phyloP scores from a whole-genome alignment of 192 early-diverging fungal species.

The Ambispora gerdemannii region DNA sequence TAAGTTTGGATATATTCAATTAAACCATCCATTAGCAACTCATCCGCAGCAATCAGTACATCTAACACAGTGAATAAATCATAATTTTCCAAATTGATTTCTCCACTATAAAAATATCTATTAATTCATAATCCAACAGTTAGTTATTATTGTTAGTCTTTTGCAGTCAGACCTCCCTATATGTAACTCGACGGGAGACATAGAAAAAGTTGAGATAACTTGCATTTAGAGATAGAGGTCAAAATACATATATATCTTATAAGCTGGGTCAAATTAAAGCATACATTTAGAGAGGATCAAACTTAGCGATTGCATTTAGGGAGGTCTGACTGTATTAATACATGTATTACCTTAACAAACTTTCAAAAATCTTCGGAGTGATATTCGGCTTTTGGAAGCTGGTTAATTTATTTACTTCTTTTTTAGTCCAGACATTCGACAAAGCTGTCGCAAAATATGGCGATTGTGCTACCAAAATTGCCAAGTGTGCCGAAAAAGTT shows the following conservation, averaged over 20 bases:
- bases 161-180: too few species aligned
- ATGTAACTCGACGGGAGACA: too few species aligned
- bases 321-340: too few species aligned
- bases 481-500: too few species aligned
- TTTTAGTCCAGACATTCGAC: constrained; percentile 20
- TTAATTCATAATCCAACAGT: background rate
- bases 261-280: too few species aligned
- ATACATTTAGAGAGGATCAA: too few species aligned
- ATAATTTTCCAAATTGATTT: background rate
- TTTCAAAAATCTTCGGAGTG: constrained; percentile 11
- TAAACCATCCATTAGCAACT: background rate
- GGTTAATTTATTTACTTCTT: background rate
- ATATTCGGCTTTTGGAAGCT: constrained; percentile 18
- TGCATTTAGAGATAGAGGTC: too few species aligned
- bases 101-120: constrained; percentile 8
- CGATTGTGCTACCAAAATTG: constrained; percentile 16
- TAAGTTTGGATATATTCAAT: constrained; percentile 10
- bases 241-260: too few species aligned
- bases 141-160: background rate
- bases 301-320: background rate
- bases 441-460: constrained; percentile 20
- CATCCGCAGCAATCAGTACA: background rate
- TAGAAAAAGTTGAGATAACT: too few species aligned
- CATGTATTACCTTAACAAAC: background rate
- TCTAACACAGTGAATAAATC: background rate